phyloP scores from a whole-genome alignment of 768 basidiomycete genomes.

The Tricholoma sp. region DNA sequence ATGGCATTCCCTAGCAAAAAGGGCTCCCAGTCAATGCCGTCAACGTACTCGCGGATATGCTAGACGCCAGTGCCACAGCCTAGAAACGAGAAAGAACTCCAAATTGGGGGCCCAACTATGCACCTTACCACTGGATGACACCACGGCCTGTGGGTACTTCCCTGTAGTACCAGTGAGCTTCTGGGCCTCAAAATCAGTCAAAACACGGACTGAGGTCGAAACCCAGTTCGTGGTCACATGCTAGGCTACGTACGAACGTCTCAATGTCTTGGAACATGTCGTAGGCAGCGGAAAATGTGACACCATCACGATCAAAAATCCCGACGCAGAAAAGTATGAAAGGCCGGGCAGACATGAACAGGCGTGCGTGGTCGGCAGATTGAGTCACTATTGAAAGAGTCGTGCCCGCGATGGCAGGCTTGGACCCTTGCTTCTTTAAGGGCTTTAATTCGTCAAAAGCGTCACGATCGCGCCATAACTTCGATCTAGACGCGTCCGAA shows the following conservation, averaged over 20 bases:
- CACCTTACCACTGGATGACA: conserved; percentile 3
- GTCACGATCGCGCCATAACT: conserved; percentile 6
- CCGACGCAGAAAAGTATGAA: conserved; percentile 25
- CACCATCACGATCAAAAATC: conserved; percentile 26
- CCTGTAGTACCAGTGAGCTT: conserved; percentile 1
- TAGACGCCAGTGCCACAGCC: too few relatives aligned
- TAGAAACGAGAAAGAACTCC: too few relatives aligned
- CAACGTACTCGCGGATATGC: too few relatives aligned
- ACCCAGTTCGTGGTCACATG: conserved; percentile 14
- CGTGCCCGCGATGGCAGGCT: not conserved
- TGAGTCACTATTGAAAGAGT: conserved; percentile 12
- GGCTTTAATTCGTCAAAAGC: conserved; percentile 13
- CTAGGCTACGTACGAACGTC: conserved; percentile 19
- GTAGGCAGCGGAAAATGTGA: conserved; percentile 16
- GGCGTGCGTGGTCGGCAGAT: conserved; percentile 22
- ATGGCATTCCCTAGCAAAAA: not conserved
- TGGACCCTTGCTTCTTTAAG: conserved; percentile 10
- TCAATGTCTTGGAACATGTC: conserved; percentile 17
- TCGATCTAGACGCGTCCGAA: conserved; percentile 2
- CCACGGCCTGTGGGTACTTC: conserved; percentile 1
- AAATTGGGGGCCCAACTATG: too few relatives aligned
- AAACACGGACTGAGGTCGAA: conserved; percentile 11
- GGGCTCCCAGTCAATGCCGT: not conserved
- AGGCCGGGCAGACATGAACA: conserved; percentile 21
- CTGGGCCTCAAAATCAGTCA: not conserved